These are phyloP conservation scores for Begonia masoniana DNA, from an alignment of 306 rosid species.

Conservation along the genomic window DNA sequence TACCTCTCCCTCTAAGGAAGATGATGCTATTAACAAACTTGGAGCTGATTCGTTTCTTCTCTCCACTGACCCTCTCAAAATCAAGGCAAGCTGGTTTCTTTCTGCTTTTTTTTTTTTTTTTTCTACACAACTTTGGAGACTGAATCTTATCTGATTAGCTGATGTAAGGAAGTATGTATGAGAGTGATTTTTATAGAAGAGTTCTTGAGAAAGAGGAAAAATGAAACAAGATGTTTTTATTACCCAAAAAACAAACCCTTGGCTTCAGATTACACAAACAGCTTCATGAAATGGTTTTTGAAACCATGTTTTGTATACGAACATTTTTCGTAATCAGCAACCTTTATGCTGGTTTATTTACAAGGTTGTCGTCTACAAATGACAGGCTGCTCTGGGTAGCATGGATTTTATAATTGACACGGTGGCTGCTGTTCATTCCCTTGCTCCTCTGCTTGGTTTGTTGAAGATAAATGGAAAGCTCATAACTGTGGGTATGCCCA, in stretches of 20 bases:
- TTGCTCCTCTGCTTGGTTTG: constrained; percentile 51
- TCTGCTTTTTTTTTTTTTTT: not conserved
- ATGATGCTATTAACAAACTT: constrained; percentile 49
- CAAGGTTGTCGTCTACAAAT: not conserved
- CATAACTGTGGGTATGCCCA: constrained; percentile 62
- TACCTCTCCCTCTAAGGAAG: constrained; percentile 46
- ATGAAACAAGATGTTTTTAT: no score
- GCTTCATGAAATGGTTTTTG: no score
- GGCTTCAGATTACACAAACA: no score
- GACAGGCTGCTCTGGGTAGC: constrained; percentile 59
- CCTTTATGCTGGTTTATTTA: not conserved
- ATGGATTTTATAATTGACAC: constrained; percentile 89
- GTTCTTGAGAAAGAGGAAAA: no score
- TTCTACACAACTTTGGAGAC: not conserved
- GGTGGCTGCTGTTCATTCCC: constrained; percentile 64
- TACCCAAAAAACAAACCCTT: no score
- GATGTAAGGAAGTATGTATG: no score
- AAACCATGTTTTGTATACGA: no score
- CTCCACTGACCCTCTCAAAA: constrained; percentile 39
- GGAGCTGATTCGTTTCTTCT: constrained; percentile 84
- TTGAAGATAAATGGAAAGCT: constrained; percentile 83
- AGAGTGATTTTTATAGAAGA: no score
- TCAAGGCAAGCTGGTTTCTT: constrained; percentile 32
- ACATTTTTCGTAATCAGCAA: not conserved
- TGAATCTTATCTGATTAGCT: no score